Base-by-base conservation (phyloP, 225 moss, liverwort and hornwort genomes). In the Physcomitrium patens region DNA sequence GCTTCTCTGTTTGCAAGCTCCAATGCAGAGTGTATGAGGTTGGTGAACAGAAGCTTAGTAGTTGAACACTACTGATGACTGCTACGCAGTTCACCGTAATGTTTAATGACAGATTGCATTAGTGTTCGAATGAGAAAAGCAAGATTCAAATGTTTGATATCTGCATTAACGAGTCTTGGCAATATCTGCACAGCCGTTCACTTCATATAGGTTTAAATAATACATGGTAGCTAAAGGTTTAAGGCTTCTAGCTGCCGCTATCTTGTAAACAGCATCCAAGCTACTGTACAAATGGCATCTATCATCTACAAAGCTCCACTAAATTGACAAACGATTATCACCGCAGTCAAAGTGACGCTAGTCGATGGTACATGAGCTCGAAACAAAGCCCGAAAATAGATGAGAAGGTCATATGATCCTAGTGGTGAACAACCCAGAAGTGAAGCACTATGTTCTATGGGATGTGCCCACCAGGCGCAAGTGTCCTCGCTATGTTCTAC, bases 271-370 rank as follows among this genome's bases (percentile, higher is more conserved):
- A 60, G 44, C 15, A 2, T 60, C 80, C 77, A 66, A 59, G 54
- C 66, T 80, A 56, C 12, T 70, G 77, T 84, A 84, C 80, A 84
- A 47, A 28, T 60, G 74, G 13, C 50, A 77, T 18, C 62, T 79
- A 79, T 27, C 68, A 72, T 73, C 69, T 72, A 12, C 43, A 60
- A 76, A 23, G 51, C 58, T 64, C 51, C 64, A 64, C 63, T 73
- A 65, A 80, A 80, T 69, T 60, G 60, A 65, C 55, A 77, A 37
- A 37, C 31, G 49, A 73, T 59, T 69, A 26, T 69, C 64, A 69
- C 68, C 71, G 60, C 60, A 79, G 31, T 55, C 67, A 67, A 60
- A 71, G 27, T 52, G 72, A 72, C 62, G 67, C 20, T 15, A 47
- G 19, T 19, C 55, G 10, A 75, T 46, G 37, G 28, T 61, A 50